Evolutionary conservation across 176 grass and related monocot genomes (phyloP).

Genomic region (Elaeis guineensis): DNA sequence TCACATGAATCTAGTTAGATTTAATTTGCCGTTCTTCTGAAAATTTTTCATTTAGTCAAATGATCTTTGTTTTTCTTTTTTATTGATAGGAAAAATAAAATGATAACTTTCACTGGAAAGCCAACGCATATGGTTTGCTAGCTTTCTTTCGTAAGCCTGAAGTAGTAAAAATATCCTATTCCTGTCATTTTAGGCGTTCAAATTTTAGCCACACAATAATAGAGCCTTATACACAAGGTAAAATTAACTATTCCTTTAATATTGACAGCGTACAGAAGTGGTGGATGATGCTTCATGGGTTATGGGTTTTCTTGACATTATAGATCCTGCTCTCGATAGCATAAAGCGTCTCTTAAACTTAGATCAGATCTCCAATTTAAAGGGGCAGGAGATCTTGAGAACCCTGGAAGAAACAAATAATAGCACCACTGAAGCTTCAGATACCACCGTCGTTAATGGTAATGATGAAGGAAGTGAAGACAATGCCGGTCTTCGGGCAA

Average conservation of each 20-base stretch:
- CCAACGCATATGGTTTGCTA: no score
- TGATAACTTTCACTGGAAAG: no score
- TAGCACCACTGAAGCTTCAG: slow-evolving; percentile 16
- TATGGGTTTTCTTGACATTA: slow-evolving; percentile 81
- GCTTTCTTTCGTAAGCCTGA: no score
- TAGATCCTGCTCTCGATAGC: slow-evolving; percentile 84
- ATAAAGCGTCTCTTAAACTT: slow-evolving; percentile 75
- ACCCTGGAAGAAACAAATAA: slow-evolving; percentile 13
- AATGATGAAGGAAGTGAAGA: neutral
- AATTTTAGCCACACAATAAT: no score
- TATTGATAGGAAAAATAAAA: no score
- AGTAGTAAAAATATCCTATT: no score
- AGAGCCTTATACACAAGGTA: no score
- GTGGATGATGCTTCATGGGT: slow-evolving; percentile 93
- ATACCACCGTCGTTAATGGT: neutral
- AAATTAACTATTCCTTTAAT: slow-evolving; percentile 12
- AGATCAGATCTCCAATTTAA: slow-evolving; percentile 30
- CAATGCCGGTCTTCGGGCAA: neutral
- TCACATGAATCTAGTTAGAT: no score
- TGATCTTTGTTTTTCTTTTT: no score
- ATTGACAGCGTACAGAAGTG: slow-evolving; percentile 63
- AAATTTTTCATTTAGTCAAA: no score
- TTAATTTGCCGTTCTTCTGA: no score
- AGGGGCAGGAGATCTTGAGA: slow-evolving; percentile 22
- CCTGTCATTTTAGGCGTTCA: no score